A percentile compares a stretch with the other conserved stretches of the same genome.
These are phyloP conservation scores for Aspergillus uvarum DNA, from an alignment of 2,329 filamentous ascomycete genomes.

Conservation along the genomic window DNA sequence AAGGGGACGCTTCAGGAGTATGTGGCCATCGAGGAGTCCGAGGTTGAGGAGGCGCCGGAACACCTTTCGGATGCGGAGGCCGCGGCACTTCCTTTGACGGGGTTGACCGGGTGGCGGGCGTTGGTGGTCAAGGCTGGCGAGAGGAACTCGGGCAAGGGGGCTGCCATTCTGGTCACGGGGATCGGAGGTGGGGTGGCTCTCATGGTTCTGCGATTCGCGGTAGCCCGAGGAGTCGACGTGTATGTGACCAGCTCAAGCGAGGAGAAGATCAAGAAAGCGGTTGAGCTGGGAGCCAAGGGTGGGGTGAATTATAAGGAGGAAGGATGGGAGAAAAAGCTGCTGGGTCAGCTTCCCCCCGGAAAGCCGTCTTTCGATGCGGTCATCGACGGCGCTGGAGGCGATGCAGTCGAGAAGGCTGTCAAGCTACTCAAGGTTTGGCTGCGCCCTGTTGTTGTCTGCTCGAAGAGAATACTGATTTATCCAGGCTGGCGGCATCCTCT, in stretches of 20 bases:
- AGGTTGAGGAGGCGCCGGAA: conserved; percentile 72
- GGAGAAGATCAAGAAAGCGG: conserved; percentile 72
- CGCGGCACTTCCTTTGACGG: conserved; percentile 80
- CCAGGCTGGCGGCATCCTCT: conserved; percentile 74
- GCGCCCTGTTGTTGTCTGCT: background rate
- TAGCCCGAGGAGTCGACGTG: conserved; percentile 71
- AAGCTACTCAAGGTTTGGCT: conserved; percentile 66
- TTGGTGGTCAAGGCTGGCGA: conserved; percentile 74
- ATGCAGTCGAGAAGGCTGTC: conserved; percentile 69
- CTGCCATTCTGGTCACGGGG: conserved; percentile 81
- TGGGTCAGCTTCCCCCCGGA: conserved; percentile 57
- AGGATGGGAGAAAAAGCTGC: conserved; percentile 78
- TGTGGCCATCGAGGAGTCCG: conserved; percentile 64
- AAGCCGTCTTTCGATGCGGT: conserved; percentile 75
- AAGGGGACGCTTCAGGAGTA: conserved; percentile 75
- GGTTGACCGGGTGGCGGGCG: conserved; percentile 85
- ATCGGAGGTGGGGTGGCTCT: conserved; percentile 92
- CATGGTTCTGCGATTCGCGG: conserved; percentile 75
- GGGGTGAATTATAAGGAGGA: conserved; percentile 80
- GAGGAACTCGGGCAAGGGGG: conserved; percentile 52
- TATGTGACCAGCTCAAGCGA: conserved; percentile 75
- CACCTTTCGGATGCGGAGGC: conserved; percentile 74
- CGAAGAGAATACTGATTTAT: conserved; percentile 16
- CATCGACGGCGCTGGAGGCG: conserved; percentile 86
- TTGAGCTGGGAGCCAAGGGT: conserved; percentile 69